phyloP scores from a whole-genome alignment of 257 asterid genomes.

The Solanum sitiens region DNA sequence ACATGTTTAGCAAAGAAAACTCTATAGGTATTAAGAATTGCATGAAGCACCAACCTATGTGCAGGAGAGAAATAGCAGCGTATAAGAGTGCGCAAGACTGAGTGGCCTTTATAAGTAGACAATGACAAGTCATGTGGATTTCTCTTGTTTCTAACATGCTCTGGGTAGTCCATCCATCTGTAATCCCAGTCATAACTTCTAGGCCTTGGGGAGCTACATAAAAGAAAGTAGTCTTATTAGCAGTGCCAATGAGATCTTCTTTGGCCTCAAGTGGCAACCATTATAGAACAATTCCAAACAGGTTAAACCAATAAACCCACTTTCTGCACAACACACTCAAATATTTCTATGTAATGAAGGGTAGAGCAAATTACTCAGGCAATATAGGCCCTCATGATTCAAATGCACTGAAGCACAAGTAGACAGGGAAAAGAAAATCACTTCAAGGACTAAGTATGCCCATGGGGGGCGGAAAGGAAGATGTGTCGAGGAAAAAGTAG shows the following conservation, averaged over 20 bases:
- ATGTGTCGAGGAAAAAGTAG: not conserved
- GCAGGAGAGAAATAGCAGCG: slow-evolving; percentile 95
- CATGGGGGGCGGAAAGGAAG: not conserved
- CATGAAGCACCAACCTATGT: slow-evolving; percentile 39
- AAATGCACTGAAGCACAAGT: not conserved
- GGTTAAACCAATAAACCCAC: not conserved
- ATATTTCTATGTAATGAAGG: not conserved
- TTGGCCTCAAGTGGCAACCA: not conserved
- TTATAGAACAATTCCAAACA: not conserved
- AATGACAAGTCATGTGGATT: slow-evolving; percentile 62
- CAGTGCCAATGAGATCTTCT: not conserved
- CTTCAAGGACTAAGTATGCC: not conserved
- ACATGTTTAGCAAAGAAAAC: not conserved
- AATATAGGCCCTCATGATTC: not conserved
- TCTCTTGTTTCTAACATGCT: slow-evolving; percentile 23
- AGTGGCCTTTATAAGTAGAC: slow-evolving; percentile 81
- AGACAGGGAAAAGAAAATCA: not conserved
- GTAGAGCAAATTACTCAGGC: not conserved
- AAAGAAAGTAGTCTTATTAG: slow-evolving; percentile 3
- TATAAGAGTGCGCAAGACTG: slow-evolving; percentile 78
- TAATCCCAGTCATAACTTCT: slow-evolving; percentile 66
- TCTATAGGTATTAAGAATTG: not conserved
- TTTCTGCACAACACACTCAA: not conserved
- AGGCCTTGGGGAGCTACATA: slow-evolving; percentile 45
- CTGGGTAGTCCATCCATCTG: slow-evolving; percentile 84